Conservation (phyloP, 148 eudicot genomes). For the Euryodendron excelsum region DNA sequence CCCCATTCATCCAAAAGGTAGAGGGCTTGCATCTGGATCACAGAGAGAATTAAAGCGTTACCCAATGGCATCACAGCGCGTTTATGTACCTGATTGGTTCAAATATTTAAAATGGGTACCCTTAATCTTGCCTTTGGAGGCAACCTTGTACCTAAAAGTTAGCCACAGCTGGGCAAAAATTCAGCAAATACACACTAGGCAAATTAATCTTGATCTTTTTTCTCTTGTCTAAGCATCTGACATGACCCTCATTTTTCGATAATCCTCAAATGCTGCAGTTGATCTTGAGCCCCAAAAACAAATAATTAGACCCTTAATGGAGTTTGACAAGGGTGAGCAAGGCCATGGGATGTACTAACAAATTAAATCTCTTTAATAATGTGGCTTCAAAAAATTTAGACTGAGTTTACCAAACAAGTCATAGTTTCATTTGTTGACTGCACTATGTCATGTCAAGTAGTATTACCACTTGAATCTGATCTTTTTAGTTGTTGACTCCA, state of each 20-base stretch:
- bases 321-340: background rate
- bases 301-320: background rate
- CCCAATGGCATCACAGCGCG: no score
- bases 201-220: background rate
- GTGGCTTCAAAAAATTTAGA: no score
- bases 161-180: background rate
- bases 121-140: no score
- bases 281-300: background rate
- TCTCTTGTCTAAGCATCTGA: background rate
- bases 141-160: background rate
- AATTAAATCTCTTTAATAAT: no score
- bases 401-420: no score
- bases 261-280: background rate
- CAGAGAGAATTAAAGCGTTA: no score
- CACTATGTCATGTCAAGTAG: background rate
- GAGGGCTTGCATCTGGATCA: no score
- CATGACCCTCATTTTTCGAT: background rate
- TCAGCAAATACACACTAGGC: background rate
- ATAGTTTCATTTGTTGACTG: conserved; percentile 3
- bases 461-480: no score
- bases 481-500: background rate
- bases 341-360: background rate
- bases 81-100: no score
- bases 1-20: no score
- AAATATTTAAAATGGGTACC: no score